phyloP scores from a whole-genome alignment of 768 basidiomycete genomes.

The Calocera cornea region DNA sequence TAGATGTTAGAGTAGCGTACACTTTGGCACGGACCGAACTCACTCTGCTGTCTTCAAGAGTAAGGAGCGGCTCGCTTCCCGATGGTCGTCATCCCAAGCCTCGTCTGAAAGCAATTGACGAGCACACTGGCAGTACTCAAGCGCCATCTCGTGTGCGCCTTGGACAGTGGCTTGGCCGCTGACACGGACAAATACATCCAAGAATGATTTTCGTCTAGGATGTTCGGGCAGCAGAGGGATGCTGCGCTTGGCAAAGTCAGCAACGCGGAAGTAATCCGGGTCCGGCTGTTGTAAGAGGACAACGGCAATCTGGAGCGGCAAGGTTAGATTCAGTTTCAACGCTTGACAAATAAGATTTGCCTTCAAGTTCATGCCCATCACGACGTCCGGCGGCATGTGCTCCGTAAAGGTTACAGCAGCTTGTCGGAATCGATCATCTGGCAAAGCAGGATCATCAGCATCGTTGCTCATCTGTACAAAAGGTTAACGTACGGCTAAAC shows the following conservation, averaged over 20 bases:
- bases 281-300: slow-evolving; percentile 55
- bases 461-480: background rate
- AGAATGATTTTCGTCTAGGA: slow-evolving; percentile 44
- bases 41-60: slow-evolving; percentile 49
- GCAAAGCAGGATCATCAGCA: background rate
- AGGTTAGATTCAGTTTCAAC: background rate
- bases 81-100: slow-evolving; percentile 37
- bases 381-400: slow-evolving; percentile 33
- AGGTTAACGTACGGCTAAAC: slow-evolving; percentile 26
- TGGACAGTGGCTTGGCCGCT: slow-evolving; percentile 58
- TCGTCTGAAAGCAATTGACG: slow-evolving; percentile 35
- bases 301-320: slow-evolving; percentile 35
- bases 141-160: slow-evolving; percentile 56
- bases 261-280: slow-evolving; percentile 51
- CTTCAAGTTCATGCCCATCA: slow-evolving; percentile 57
- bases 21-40: slow-evolving; percentile 20
- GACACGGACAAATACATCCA: slow-evolving; percentile 49
- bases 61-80: slow-evolving; percentile 37
- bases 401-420: slow-evolving; percentile 51
- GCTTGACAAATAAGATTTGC: slow-evolving; percentile 24
- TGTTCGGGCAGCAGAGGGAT: slow-evolving; percentile 47
- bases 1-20: background rate
- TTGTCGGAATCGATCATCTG: slow-evolving; percentile 62
- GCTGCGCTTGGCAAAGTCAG: slow-evolving; percentile 61
- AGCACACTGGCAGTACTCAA: slow-evolving; percentile 2